Percentiles rank a stretch among this genome's conserved stretches.
Evolutionary conservation across 1,284 basidiomycete species (phyloP).

Genomic region (Rhodotorula sp.): DNA sequence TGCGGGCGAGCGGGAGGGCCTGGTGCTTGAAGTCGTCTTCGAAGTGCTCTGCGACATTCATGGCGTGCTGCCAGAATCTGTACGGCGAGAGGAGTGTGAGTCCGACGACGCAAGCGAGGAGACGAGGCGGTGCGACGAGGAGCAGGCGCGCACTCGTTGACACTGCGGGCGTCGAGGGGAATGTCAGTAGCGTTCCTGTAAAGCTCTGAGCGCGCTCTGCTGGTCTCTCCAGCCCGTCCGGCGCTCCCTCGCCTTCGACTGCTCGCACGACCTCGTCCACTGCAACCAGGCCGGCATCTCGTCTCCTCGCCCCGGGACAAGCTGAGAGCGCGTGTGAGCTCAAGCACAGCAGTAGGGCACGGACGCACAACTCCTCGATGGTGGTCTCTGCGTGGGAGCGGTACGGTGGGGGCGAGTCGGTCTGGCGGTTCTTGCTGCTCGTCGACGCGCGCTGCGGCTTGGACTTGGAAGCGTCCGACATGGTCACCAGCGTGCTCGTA

Average conservation of each 20-base stretch:
- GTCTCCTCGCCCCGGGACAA: too few species aligned
- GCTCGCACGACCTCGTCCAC: too few species aligned
- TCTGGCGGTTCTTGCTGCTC: constrained; percentile 25
- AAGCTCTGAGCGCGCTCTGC: neutral
- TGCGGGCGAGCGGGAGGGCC: constrained; percentile 81
- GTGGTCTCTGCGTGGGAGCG: constrained; percentile 15
- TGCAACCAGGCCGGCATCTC: too few species aligned
- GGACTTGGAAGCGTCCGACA: neutral
- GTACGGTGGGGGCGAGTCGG: constrained; percentile 24
- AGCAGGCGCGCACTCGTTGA: constrained; percentile 9
- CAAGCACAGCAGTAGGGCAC: too few species aligned
- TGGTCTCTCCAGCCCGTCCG: too few species aligned
- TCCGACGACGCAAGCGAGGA: neutral
- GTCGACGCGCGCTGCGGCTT: constrained; percentile 27
- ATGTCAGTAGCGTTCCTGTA: neutral
- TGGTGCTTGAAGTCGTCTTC: constrained; percentile 81
- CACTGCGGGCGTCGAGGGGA: neutral
- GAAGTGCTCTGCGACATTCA: constrained; percentile 75
- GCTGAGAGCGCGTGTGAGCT: too few species aligned
- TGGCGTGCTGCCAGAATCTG: constrained; percentile 76
- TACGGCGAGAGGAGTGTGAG: too few species aligned
- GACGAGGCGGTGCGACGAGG: neutral
- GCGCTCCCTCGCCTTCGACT: too few species aligned
- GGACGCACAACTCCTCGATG: constrained; percentile 26
- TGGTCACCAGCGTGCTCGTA: neutral